These are phyloP conservation scores for Eruca vesicaria DNA, from an alignment of 441 rosid species.

Conservation along the genomic window DNA sequence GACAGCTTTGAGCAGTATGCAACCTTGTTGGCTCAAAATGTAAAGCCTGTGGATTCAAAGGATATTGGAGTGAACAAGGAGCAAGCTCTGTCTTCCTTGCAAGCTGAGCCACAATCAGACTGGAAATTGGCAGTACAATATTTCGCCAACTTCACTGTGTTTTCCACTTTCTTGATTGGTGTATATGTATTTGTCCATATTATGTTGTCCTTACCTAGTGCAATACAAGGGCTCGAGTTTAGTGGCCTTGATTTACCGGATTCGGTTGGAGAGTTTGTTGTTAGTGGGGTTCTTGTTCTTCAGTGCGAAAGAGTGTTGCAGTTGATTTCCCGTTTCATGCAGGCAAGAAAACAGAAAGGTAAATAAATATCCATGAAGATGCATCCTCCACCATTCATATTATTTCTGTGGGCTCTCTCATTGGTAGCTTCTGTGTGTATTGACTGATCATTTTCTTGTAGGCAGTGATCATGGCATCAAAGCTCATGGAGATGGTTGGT, in stretches of 20 bases:
- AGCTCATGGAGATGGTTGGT: slow-evolving; percentile 98
- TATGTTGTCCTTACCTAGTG: slow-evolving; percentile 57
- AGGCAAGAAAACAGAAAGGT: slow-evolving; percentile 85
- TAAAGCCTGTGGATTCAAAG: slow-evolving; percentile 78
- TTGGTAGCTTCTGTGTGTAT: too few species aligned
- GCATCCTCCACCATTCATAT: neutral
- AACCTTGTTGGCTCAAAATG: slow-evolving; percentile 55
- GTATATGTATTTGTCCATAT: slow-evolving; percentile 73
- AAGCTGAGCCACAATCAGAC: slow-evolving; percentile 78
- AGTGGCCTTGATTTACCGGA: slow-evolving; percentile 96
- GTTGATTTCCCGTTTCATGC: slow-evolving; percentile 77
- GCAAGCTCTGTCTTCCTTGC: slow-evolving; percentile 77
- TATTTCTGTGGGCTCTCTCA: too few species aligned
- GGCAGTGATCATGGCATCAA: slow-evolving; percentile 94
- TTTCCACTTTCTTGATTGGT: slow-evolving; percentile 66
- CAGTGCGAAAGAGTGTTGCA: slow-evolving; percentile 69
- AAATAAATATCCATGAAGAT: slow-evolving; percentile 38
- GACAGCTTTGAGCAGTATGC: slow-evolving; percentile 77
- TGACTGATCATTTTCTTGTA: too few species aligned
- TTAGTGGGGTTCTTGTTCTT: slow-evolving; percentile 78
- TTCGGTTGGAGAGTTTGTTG: slow-evolving; percentile 87
- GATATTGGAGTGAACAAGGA: slow-evolving; percentile 82
- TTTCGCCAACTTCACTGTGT: slow-evolving; percentile 81
- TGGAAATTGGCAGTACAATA: slow-evolving; percentile 81
- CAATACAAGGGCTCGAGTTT: slow-evolving; percentile 90